phyloP scores from a whole-genome alignment of 2,329 filamentous ascomycete genomes.

The Colletotrichum tropicale region DNA sequence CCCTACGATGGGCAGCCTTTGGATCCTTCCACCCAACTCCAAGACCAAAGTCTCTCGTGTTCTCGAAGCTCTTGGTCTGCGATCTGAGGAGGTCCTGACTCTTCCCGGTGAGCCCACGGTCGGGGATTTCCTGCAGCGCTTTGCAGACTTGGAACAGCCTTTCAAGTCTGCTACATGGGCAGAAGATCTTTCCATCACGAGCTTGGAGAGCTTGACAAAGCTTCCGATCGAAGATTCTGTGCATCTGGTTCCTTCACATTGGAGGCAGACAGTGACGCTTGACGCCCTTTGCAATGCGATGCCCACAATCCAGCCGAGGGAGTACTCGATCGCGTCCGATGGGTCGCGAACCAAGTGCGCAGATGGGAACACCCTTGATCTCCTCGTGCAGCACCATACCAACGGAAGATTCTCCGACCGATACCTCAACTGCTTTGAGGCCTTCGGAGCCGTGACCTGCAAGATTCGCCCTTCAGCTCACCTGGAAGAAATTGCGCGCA shows the following conservation, averaged over 20 bases:
- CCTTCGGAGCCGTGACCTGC: constrained; percentile 7
- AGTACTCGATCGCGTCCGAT: constrained; percentile 15
- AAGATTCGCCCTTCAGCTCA: constrained; percentile 10
- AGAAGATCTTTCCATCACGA: neutral
- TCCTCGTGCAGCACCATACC: constrained; percentile 7
- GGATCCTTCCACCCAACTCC: constrained; percentile 16
- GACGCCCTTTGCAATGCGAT: constrained; percentile 2
- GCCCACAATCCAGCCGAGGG: constrained; percentile 11
- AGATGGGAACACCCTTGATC: neutral
- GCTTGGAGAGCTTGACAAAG: neutral
- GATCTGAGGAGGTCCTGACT: neutral
- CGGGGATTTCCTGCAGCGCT: neutral
- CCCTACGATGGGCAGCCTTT: constrained; percentile 13
- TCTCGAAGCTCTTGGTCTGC: neutral
- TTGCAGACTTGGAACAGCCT: constrained; percentile 3
- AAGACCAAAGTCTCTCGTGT: constrained; percentile 13
- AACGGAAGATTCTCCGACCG: constrained; percentile 8
- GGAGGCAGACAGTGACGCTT: neutral
- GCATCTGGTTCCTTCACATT: neutral
- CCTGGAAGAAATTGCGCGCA: neutral
- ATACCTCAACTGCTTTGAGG: constrained; percentile 4
- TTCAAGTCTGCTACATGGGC: constrained; percentile 8
- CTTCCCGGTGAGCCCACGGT: neutral
- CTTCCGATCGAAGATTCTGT: constrained; percentile 7
- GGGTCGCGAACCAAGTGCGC: neutral